These are phyloP conservation scores for Samsoniella hepiali DNA, from an alignment of 2,329 filamentous ascomycete genomes.

Conservation along the genomic window DNA sequence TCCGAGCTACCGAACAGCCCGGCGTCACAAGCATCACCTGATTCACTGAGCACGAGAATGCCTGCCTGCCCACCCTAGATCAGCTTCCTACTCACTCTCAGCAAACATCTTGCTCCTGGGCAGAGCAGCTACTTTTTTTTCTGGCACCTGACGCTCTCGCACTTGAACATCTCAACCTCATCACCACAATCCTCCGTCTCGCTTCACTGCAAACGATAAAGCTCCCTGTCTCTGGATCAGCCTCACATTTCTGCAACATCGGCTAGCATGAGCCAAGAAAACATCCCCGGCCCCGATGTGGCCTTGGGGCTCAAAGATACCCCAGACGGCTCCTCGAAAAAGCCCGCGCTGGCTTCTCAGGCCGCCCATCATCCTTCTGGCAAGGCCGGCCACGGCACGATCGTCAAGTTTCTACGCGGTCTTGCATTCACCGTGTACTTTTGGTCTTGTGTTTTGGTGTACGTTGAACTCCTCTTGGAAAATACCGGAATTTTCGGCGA, in stretches of 20 bases:
- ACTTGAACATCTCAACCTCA: background rate
- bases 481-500: background rate
- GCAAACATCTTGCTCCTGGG: background rate
- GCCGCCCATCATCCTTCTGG: conserved; percentile 49
- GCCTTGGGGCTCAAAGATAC: background rate
- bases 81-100: background rate
- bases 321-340: background rate
- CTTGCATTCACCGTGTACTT: conserved; percentile 54
- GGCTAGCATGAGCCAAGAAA: conserved; percentile 2
- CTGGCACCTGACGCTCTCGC: background rate
- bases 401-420: conserved; percentile 51
- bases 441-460: conserved; percentile 46
- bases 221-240: too few species aligned
- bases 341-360: background rate
- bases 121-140: background rate
- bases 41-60: conserved; percentile 9
- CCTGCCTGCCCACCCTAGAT: conserved; percentile 15
- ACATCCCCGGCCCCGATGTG: background rate
- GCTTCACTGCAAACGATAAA: background rate
- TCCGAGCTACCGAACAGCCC: background rate
- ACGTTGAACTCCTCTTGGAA: conserved; percentile 26
- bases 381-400: conserved; percentile 48
- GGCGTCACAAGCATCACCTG: conserved; percentile 9
- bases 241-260: background rate
- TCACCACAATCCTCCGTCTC: background rate